phyloP scores from a whole-genome alignment of 2,329 filamentous ascomycete genomes.

The Ilyonectria mors-panacis region DNA sequence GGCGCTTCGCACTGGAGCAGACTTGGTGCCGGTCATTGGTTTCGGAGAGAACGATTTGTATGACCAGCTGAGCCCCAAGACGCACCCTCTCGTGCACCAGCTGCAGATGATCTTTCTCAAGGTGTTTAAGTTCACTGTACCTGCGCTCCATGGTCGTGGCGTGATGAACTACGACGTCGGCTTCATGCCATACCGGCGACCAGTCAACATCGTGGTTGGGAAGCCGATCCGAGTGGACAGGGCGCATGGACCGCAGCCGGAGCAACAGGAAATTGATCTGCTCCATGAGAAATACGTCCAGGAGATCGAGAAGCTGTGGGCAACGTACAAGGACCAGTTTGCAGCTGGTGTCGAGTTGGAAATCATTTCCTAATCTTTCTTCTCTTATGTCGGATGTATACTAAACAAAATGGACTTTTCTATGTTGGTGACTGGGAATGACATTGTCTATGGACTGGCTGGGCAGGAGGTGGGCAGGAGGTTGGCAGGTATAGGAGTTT shows the following conservation, averaged over 20 bases:
- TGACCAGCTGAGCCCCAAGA: slow-evolving; percentile 84
- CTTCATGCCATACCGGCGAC: slow-evolving; percentile 91
- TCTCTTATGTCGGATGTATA: neutral
- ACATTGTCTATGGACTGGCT: neutral
- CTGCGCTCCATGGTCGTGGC: slow-evolving; percentile 89
- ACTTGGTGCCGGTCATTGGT: slow-evolving; percentile 90
- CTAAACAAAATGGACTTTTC: neutral
- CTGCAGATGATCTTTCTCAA: slow-evolving; percentile 89
- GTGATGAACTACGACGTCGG: slow-evolving; percentile 99
- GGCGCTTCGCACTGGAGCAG: slow-evolving; percentile 91
- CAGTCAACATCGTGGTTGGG: slow-evolving; percentile 92
- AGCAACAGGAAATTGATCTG: slow-evolving; percentile 82
- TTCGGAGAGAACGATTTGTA: slow-evolving; percentile 98
- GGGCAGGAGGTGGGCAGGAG: neutral
- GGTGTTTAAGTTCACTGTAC: slow-evolving; percentile 91
- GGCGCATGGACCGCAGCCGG: slow-evolving; percentile 71
- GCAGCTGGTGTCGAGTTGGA: slow-evolving; percentile 76
- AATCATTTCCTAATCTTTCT: slow-evolving; percentile 69
- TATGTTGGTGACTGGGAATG: slow-evolving; percentile 12
- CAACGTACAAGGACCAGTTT: slow-evolving; percentile 84
- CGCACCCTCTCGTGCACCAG: slow-evolving; percentile 84
- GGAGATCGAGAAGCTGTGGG: slow-evolving; percentile 82
- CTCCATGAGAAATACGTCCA: slow-evolving; percentile 84
- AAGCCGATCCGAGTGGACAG: slow-evolving; percentile 81
- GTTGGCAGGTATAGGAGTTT: neutral